A percentile compares a stretch with the other conserved stretches of the same genome.
phyloP scores from a whole-genome alignment of 192 early-diverging fungal genomes.

The Dissophora globulifera region DNA sequence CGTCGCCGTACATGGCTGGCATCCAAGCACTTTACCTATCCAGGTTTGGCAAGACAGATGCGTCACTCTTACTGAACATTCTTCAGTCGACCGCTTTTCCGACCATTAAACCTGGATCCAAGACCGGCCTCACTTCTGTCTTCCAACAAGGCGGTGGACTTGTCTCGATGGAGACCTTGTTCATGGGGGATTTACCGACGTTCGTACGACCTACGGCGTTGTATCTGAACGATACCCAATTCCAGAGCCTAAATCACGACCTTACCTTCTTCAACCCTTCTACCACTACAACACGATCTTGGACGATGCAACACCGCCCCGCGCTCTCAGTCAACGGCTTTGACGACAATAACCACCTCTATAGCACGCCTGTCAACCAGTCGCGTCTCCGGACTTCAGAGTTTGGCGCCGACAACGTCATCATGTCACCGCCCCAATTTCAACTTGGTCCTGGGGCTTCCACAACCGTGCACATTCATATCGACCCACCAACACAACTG shows the following conservation, averaged over 20 bases:
- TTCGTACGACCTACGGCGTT: constrained; percentile 63
- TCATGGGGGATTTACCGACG: constrained; percentile 61
- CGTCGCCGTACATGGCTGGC: constrained; percentile 66
- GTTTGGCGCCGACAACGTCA: neutral
- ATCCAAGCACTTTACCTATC: constrained; percentile 36
- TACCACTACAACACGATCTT: neutral
- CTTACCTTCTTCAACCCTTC: constrained; percentile 30
- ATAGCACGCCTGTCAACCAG: constrained; percentile 24
- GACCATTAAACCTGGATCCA: constrained; percentile 18
- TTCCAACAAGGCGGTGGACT: constrained; percentile 76
- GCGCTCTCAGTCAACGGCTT: constrained; percentile 41
- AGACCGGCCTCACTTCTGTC: constrained; percentile 55
- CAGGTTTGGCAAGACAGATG: constrained; percentile 21
- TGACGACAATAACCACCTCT: constrained; percentile 9
- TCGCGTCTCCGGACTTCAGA: constrained; percentile 28
- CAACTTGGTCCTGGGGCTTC: constrained; percentile 4
- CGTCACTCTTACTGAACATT: constrained; percentile 8
- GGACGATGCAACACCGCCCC: constrained; percentile 25
- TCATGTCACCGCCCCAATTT: constrained; percentile 14
- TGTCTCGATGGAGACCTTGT: constrained; percentile 66
- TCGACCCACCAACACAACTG: constrained; percentile 10
- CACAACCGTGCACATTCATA: constrained; percentile 4
- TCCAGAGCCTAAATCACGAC: constrained; percentile 30
- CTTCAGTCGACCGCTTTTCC: constrained; percentile 24
- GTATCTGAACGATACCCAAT: constrained; percentile 62